Percentiles rank a stretch among this genome's conserved stretches.
Evolutionary conservation across 169 alveolate genomes (phyloP).

Genomic region (Eimeria necatrix): DNA sequence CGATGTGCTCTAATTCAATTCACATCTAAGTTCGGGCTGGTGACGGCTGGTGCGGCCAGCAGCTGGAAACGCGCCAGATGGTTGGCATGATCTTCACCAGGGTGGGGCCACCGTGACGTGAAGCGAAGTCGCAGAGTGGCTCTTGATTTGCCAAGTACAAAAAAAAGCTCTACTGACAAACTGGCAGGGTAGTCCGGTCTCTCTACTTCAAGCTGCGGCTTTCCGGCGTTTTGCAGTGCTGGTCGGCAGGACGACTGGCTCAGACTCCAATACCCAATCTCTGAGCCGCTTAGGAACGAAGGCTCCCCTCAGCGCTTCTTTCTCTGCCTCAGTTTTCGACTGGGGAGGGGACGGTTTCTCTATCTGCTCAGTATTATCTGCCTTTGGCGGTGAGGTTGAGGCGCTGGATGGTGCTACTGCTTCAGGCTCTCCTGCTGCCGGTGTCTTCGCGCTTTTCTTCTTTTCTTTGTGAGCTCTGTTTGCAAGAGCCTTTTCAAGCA

Average conservation of each 20-base stretch:
- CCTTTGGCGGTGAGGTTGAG: neutral
- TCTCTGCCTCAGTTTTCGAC: neutral
- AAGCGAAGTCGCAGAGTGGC: no score
- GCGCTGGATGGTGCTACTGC: neutral
- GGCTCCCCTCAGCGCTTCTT: neutral
- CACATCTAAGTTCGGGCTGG: no score
- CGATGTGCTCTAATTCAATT: no score
- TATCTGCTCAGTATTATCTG: neutral
- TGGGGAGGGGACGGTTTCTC: neutral
- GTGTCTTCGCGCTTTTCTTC: neutral
- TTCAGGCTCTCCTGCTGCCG: neutral
- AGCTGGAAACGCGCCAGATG: no score
- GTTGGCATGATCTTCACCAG: no score
- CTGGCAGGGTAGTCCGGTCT: no score
- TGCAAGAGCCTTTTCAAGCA: conserved; percentile 55
- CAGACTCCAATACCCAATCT: conserved; percentile 59
- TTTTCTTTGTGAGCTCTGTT: conserved; percentile 37
- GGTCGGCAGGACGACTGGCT: neutral
- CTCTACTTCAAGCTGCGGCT: neutral
- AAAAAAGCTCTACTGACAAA: neutral
- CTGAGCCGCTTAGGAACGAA: conserved; percentile 12
- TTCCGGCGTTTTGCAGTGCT: conserved; percentile 8
- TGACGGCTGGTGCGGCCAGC: no score
- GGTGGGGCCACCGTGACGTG: no score
- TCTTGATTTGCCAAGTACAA: neutral